Evolutionary conservation across 2,329 filamentous ascomycete genomes (phyloP), one percentile per base, ranked within the genome.

Genomic region (Penicillium sp.): DNA sequence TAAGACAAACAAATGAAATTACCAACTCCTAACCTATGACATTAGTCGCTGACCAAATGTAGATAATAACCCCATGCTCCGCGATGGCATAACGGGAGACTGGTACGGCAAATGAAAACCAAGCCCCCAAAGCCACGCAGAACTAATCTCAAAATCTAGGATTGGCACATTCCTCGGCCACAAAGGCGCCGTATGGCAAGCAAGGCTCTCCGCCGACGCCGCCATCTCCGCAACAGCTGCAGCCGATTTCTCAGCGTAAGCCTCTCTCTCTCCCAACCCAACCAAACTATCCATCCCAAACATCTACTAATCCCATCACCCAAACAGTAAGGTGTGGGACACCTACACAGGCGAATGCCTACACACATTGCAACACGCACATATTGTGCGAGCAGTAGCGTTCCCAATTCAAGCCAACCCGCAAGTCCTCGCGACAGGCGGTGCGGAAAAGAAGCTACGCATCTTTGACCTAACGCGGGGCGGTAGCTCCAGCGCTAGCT

Each of bases 21-120:
- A 53, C 46, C 38, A 38, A 38, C 7, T 27, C 23, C 13, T 42
- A 27, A 41, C 0, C 1, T 11, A 27, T 18, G 2, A 2, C 3
- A 26, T 5, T 2, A 42, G 2, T 13, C 7, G 45, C 47, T 50
- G 53, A 62, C 44, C 41, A 16, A 41, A 42, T 56, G 55, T 51
- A 92, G 94, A 99, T 79, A 93, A 93, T 69, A 97, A 97, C 72
- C 94, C 94, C 47, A 97, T 97, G 92, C 88, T 99, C 65, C 90
- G 94, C 62, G 91, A 97, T 77, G 94, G 94, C 59, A 84, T 95
- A 58, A 99, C 93, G 44, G 94, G 94, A 55, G 92, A 97, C 74
- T 97, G 92, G 89, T 89, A 78, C 56, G 79, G 62, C 39, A 18
- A 18, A 26, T 51, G 29, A 44, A 40, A 14, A 10, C 26, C 32